Percentiles rank a stretch among this genome's conserved stretches.
Evolutionary conservation across 768 basidiomycete species (phyloP).

Genomic region (Cantharellus cinnabarinus): DNA sequence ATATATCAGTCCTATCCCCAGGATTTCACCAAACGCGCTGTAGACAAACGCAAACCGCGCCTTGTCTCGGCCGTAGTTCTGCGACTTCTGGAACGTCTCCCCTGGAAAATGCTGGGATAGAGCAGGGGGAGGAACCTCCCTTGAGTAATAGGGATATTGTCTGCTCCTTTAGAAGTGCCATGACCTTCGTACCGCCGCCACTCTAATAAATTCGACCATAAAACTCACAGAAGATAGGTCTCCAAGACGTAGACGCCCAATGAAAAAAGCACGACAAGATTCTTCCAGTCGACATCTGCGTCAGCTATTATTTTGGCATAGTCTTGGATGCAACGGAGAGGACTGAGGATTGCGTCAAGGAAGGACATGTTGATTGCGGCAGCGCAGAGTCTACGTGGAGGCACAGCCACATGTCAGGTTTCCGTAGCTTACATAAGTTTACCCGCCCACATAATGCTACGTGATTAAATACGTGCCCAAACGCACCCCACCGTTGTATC

Average conservation of each 20-base stretch:
- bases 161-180: slow-evolving; percentile 27
- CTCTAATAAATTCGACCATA: neutral
- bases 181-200: neutral
- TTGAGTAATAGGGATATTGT: slow-evolving; percentile 73
- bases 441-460: too few species aligned
- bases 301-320: neutral
- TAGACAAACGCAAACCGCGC: slow-evolving; percentile 61
- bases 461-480: too few species aligned
- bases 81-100: slow-evolving; percentile 71
- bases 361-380: too few species aligned
- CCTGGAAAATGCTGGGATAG: slow-evolving; percentile 46
- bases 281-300: slow-evolving; percentile 38
- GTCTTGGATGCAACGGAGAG: too few species aligned
- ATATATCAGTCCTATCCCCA: slow-evolving; percentile 52
- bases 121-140: slow-evolving; percentile 45
- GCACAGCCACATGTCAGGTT: too few species aligned
- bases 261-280: slow-evolving; percentile 57
- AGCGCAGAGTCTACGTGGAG: too few species aligned
- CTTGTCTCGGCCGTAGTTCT: slow-evolving; percentile 81
- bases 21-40: slow-evolving; percentile 47
- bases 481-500: too few species aligned
- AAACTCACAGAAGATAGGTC: slow-evolving; percentile 60
- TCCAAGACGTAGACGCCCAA: slow-evolving; percentile 72
- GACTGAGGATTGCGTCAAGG: too few species aligned
- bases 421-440: too few species aligned